Conservation (phyloP, 768 basidiomycete genomes). For the Tulasnella sp. region DNA sequence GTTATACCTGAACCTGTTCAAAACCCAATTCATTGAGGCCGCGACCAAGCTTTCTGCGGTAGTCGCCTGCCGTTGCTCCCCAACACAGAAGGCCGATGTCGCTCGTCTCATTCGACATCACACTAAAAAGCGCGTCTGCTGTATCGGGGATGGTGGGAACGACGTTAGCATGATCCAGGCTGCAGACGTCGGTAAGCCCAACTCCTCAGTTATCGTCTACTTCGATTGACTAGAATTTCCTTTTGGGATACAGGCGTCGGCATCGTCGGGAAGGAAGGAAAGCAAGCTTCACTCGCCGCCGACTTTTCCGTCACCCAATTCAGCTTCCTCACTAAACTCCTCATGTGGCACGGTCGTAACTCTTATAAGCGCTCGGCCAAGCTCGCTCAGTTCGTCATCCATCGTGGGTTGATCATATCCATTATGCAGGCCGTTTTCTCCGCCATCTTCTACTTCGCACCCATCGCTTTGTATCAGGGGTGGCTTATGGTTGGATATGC, state of each 20-base stretch:
- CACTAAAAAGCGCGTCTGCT: slow-evolving; percentile 93
- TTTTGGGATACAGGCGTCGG: slow-evolving; percentile 57
- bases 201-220: neutral
- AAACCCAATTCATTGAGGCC: slow-evolving; percentile 90
- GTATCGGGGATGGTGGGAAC: slow-evolving; percentile 98
- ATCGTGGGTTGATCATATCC: slow-evolving; percentile 91
- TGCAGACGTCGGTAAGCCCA: slow-evolving; percentile 82
- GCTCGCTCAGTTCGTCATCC: slow-evolving; percentile 96
- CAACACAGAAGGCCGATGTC: slow-evolving; percentile 97
- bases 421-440: slow-evolving; percentile 97
- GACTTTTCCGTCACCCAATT: slow-evolving; percentile 98
- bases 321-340: slow-evolving; percentile 86
- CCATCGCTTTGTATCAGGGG: slow-evolving; percentile 94
- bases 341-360: slow-evolving; percentile 98
- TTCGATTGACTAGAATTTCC: slow-evolving; percentile 21
- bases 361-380: slow-evolving; percentile 97
- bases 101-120: slow-evolving; percentile 82
- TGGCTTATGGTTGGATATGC: slow-evolving; percentile 98
- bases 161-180: slow-evolving; percentile 99
- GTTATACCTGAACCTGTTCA: slow-evolving; percentile 86
- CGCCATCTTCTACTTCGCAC: slow-evolving; percentile 86
- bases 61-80: slow-evolving; percentile 95
- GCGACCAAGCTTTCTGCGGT: slow-evolving; percentile 93
- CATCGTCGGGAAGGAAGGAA: slow-evolving; percentile 98
- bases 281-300: slow-evolving; percentile 96